Conservation (phyloP, 495 filamentous ascomycete species). For the Aspergillus kassunensis region DNA sequence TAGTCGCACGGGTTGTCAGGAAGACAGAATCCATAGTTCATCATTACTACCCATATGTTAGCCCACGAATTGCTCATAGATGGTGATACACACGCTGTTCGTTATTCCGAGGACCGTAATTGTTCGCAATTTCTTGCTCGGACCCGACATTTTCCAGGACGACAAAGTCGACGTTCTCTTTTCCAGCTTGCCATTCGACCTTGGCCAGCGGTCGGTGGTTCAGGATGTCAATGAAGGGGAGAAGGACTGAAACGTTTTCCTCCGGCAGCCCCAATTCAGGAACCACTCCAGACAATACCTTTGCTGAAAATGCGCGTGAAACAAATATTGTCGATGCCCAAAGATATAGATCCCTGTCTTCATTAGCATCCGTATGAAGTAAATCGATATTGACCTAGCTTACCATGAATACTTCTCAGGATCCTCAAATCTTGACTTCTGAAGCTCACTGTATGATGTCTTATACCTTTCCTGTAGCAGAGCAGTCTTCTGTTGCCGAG, state of each 20-base stretch:
- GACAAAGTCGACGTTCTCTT: conserved; percentile 43
- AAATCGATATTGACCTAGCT: not conserved
- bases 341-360: conserved; percentile 54
- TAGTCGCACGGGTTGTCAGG: conserved; percentile 54
- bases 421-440: conserved; percentile 29
- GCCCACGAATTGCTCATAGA: not conserved
- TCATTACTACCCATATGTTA: conserved; percentile 42
- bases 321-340: conserved; percentile 63
- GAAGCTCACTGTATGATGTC: conserved; percentile 31
- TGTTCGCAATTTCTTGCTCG: conserved; percentile 59
- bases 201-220: conserved; percentile 57
- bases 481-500: conserved; percentile 37
- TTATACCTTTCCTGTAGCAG: conserved; percentile 51
- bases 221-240: conserved; percentile 58
- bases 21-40: conserved; percentile 67
- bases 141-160: conserved; percentile 41
- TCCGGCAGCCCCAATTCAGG: conserved; percentile 28
- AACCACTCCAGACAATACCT: conserved; percentile 40
- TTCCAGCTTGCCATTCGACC: conserved; percentile 57
- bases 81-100: conserved; percentile 48
- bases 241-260: conserved; percentile 48
- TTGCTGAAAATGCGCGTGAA: conserved; percentile 51
- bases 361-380: conserved; percentile 10
- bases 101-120: conserved; percentile 66
- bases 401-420: conserved; percentile 42